Evolutionary conservation across 805 yeast species (phyloP).

Genomic region (Jamesozyma rosinii): DNA sequence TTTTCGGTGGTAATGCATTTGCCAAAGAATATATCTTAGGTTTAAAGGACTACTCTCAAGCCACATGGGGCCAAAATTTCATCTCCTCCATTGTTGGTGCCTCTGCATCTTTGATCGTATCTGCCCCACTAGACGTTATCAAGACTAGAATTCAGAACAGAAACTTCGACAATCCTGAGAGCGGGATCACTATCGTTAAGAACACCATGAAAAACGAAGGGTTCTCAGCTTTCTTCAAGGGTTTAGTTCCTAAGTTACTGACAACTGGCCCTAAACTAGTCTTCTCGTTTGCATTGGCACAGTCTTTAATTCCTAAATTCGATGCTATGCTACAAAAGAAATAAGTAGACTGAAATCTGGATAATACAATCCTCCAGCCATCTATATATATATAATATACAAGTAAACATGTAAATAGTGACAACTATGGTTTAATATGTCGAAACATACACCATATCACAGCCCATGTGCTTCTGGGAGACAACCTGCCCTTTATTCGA

Average conservation of each 20-base stretch:
- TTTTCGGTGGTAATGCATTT: conserved; percentile 97
- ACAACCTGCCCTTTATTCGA: too few relatives aligned
- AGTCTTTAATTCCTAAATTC: conserved; percentile 90
- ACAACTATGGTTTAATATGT: too few relatives aligned
- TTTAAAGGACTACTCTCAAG: conserved; percentile 74
- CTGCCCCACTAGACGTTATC: conserved; percentile 96
- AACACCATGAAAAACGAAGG: conserved; percentile 93
- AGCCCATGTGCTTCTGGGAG: too few relatives aligned
- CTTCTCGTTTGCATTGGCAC: conserved; percentile 96
- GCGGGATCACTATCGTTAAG: conserved; percentile 85
- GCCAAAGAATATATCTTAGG: conserved; percentile 94
- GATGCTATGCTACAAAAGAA: conserved; percentile 48
- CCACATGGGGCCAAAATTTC: conserved; percentile 93
- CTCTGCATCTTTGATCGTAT: conserved; percentile 87
- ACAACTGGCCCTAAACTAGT: conserved; percentile 98
- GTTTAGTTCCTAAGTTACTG: conserved; percentile 88
- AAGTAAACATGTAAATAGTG: background rate
- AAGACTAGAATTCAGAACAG: conserved; percentile 97
- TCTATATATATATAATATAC: background rate
- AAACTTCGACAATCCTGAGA: conserved; percentile 90
- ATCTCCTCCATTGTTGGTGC: conserved; percentile 94
- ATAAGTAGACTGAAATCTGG: background rate
- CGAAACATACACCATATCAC: too few relatives aligned
- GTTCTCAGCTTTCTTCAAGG: conserved; percentile 82
- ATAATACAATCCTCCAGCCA: background rate